A percentile compares a stretch with the other conserved stretches of the same genome.
Conservation (phyloP, 768 basidiomycete species). For the Pleurotus pulmonarius region DNA sequence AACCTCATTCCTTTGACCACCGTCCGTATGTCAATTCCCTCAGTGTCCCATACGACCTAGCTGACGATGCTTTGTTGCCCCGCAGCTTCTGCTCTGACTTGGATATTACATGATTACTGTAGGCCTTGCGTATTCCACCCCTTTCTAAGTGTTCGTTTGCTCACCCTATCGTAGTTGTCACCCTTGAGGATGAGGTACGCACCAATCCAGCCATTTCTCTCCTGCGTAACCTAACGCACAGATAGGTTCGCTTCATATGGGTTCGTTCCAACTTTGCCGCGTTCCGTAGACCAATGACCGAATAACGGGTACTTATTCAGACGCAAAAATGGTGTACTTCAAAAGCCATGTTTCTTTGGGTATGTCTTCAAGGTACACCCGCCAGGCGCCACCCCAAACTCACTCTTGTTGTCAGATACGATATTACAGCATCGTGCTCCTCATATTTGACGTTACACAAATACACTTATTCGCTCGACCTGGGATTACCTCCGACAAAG, state of each 20-base stretch:
- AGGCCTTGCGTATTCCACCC: slow-evolving; percentile 2
- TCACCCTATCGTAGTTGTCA: slow-evolving; percentile 20
- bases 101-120: slow-evolving; percentile 36
- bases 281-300: not conserved
- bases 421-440: slow-evolving; percentile 41
- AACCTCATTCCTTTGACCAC: slow-evolving; percentile 2
- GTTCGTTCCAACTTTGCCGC: slow-evolving; percentile 16
- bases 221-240: not conserved
- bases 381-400: not conserved
- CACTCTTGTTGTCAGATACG: slow-evolving; percentile 29
- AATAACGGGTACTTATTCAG: slow-evolving; percentile 16
- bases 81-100: slow-evolving; percentile 30
- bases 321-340: slow-evolving; percentile 27
- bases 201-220: not conserved
- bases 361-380: slow-evolving; percentile 11
- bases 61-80: not conserved
- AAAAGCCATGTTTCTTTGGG: slow-evolving; percentile 41
- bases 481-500: slow-evolving; percentile 28
- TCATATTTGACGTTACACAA: slow-evolving; percentile 40
- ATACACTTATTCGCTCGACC: slow-evolving; percentile 39
- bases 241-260: slow-evolving; percentile 35
- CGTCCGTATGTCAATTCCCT: not conserved
- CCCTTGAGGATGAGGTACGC: slow-evolving; percentile 25
- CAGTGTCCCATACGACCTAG: not conserved
- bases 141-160: not conserved